These are phyloP conservation scores for Madurella fahalii DNA, from an alignment of 2,329 filamentous ascomycete genomes.

Conservation along the genomic window DNA sequence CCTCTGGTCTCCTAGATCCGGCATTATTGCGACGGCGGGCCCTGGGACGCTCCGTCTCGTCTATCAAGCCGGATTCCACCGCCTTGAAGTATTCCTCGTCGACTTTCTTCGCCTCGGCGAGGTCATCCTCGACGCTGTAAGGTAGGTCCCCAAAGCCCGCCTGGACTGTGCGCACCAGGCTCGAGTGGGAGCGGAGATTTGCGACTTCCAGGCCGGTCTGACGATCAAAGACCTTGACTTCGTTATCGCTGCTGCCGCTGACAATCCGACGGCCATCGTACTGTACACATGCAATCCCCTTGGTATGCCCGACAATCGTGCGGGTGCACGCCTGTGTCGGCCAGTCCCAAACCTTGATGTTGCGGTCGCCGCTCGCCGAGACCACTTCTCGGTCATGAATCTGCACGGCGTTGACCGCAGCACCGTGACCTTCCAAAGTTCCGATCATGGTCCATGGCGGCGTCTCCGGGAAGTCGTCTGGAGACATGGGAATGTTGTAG, in stretches of 20 bases:
- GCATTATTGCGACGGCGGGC: constrained; percentile 53
- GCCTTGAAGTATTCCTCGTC: constrained; percentile 69
- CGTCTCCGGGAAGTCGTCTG: constrained; percentile 49
- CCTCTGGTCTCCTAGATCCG: constrained; percentile 69
- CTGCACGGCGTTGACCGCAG: constrained; percentile 94
- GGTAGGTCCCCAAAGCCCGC: constrained; percentile 89
- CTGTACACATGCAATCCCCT: constrained; percentile 96
- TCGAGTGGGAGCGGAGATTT: constrained; percentile 74
- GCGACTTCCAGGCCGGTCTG: constrained; percentile 84
- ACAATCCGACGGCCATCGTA: constrained; percentile 92
- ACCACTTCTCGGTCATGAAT: constrained; percentile 82
- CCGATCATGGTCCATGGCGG: constrained; percentile 74
- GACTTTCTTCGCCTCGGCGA: constrained; percentile 65
- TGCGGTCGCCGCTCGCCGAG: constrained; percentile 88
- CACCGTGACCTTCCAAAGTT: constrained; percentile 75
- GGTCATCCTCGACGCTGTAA: constrained; percentile 71
- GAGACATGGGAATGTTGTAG: constrained; percentile 41
- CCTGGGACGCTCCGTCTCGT: constrained; percentile 34
- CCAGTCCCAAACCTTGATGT: constrained; percentile 94
- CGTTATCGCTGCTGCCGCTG: constrained; percentile 92
- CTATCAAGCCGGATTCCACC: constrained; percentile 47
- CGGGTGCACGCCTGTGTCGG: constrained; percentile 69
- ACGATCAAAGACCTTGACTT: constrained; percentile 91
- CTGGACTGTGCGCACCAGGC: constrained; percentile 89
- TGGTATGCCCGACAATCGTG: constrained; percentile 81